Evolutionary conservation across 148 eudicot species (phyloP).

Genomic region (Hydrangea macrophylla): DNA sequence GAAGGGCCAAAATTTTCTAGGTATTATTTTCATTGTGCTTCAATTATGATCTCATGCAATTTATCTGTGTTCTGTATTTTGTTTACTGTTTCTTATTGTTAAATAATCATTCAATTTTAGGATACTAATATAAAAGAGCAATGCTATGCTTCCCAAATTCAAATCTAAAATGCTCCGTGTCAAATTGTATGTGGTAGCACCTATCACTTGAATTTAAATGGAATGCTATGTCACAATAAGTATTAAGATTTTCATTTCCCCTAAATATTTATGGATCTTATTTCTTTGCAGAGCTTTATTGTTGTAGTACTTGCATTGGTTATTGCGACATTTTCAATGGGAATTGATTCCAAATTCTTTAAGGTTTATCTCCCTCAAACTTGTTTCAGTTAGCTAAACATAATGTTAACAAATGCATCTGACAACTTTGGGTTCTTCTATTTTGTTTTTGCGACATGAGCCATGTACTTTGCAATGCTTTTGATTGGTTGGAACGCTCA

Average conservation of each 20-base stretch:
- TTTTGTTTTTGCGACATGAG: conserved; percentile 76
- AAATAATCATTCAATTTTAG: too few species aligned
- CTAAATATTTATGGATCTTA: not conserved
- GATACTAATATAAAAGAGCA: too few species aligned
- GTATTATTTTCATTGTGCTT: too few species aligned
- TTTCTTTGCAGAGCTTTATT: conserved; percentile 58
- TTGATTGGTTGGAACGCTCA: conserved; percentile 77
- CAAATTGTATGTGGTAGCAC: too few species aligned
- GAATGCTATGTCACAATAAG: not conserved
- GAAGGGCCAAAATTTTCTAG: too few species aligned
- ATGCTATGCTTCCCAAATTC: too few species aligned
- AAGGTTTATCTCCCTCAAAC: conserved; percentile 35
- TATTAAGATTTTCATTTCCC: not conserved
- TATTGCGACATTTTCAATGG: conserved; percentile 78
- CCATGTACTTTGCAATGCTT: conserved; percentile 85
- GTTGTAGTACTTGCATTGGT: conserved; percentile 70
- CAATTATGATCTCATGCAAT: too few species aligned
- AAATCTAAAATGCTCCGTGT: too few species aligned
- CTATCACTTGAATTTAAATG: too few species aligned
- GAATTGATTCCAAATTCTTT: conserved; percentile 79
- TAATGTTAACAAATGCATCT: not conserved
- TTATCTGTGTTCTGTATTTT: too few species aligned
- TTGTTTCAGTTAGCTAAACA: not conserved
- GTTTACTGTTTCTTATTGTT: too few species aligned
- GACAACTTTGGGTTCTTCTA: conserved; percentile 66